phyloP scores from a whole-genome alignment of 2,329 filamentous ascomycete species.

The Talaromyces sp. region DNA sequence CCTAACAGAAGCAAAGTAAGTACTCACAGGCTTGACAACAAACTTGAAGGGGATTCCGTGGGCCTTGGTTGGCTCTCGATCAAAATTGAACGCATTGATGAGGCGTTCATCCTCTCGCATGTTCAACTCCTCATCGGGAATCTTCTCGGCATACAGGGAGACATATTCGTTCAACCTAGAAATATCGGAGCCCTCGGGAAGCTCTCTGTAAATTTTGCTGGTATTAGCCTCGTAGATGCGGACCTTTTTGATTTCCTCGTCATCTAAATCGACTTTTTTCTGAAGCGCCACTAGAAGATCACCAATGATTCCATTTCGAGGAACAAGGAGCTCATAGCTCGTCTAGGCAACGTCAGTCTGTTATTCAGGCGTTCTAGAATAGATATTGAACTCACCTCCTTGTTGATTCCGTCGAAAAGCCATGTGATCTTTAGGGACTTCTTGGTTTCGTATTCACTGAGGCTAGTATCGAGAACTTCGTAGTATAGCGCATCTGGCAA shows the following conservation, averaged over 20 bases:
- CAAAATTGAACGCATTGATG: conserved; percentile 86
- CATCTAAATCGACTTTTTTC: conserved; percentile 74
- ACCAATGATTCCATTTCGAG: conserved; percentile 75
- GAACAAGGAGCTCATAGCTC: conserved; percentile 68
- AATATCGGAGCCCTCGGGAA: conserved; percentile 67
- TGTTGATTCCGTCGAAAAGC: conserved; percentile 84
- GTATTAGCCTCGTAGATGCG: conserved; percentile 78
- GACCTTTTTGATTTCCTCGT: conserved; percentile 69
- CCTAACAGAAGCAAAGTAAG: background rate
- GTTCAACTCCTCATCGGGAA: conserved; percentile 64
- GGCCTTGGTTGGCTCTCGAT: conserved; percentile 76
- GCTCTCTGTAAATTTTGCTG: conserved; percentile 78
- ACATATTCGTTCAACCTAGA: conserved; percentile 81
- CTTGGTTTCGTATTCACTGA: conserved; percentile 89
- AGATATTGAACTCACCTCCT: conserved; percentile 60
- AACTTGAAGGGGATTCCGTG: conserved; percentile 93
- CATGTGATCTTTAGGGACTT: conserved; percentile 79
- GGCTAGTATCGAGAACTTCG: conserved; percentile 88
- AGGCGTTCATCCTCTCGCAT: conserved; percentile 62
- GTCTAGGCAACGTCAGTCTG: conserved; percentile 1
- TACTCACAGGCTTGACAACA: conserved; percentile 69
- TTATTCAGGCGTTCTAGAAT: background rate
- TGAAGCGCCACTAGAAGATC: conserved; percentile 73
- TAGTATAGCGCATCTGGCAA: conserved; percentile 78
- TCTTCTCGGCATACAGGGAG: conserved; percentile 72